phyloP scores from a whole-genome alignment of 108 stramenopile genomes.

The Nannochloropsis oceanica region DNA sequence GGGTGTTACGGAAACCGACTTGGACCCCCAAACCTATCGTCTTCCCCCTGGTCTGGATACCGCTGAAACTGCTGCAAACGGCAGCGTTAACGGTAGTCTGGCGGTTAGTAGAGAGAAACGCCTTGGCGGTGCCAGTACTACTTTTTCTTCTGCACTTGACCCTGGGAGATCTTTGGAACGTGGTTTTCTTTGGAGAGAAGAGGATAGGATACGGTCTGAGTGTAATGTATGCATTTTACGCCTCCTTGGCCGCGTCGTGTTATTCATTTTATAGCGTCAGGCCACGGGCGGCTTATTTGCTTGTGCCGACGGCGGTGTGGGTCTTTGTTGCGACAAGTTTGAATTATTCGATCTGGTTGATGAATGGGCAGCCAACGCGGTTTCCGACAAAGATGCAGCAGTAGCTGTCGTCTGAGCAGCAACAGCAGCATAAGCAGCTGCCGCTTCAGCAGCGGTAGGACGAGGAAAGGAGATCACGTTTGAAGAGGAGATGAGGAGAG shows the following conservation, averaged over 20 bases:
- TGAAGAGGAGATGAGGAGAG: not conserved
- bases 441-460: not conserved
- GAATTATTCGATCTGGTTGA: not conserved
- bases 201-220: not conserved
- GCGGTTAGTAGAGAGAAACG: not conserved
- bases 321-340: not conserved
- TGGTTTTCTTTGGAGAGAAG: not conserved
- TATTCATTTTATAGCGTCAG: not conserved
- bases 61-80: not conserved
- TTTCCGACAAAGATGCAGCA: not conserved
- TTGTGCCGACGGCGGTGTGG: conserved; percentile 2
- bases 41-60: not conserved
- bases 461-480: not conserved
- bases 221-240: not conserved
- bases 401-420: too few species aligned
- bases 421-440: too few species aligned
- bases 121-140: not conserved
- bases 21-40: not conserved
- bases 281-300: not conserved
- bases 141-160: not conserved
- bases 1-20: not conserved
- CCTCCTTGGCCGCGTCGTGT: not conserved
- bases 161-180: not conserved
- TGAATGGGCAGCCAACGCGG: not conserved
- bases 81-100: not conserved